Conservation (phyloP, 768 basidiomycete species). For the Calocybe cyanea region DNA sequence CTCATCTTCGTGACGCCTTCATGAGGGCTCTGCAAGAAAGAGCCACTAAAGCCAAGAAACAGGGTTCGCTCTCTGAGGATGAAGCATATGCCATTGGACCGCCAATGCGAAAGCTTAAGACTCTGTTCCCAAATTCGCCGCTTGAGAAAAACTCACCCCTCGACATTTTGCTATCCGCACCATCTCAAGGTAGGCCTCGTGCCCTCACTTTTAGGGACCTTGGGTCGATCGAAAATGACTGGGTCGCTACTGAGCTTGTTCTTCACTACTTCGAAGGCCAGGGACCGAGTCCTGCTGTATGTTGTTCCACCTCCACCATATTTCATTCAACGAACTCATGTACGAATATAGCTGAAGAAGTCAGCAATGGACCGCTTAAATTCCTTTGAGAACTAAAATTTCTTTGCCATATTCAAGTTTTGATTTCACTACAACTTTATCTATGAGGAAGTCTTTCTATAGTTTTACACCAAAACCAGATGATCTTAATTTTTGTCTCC, state of each 20-base stretch:
- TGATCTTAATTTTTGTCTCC: background rate
- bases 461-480: background rate
- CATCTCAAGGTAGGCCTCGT: slow-evolving; percentile 47
- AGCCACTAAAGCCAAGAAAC: slow-evolving; percentile 46
- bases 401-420: background rate
- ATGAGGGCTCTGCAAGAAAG: slow-evolving; percentile 68
- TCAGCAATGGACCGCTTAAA: slow-evolving; percentile 41
- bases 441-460: background rate
- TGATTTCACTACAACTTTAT: background rate
- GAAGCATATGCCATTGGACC: slow-evolving; percentile 53
- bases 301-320: slow-evolving; percentile 21
- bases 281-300: slow-evolving; percentile 68
- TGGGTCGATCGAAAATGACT: slow-evolving; percentile 66
- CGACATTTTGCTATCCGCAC: slow-evolving; percentile 65
- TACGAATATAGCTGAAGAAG: slow-evolving; percentile 41
- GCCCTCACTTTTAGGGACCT: slow-evolving; percentile 66
- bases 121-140: slow-evolving; percentile 69
- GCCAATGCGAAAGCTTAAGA: slow-evolving; percentile 69
- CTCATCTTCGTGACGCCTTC: slow-evolving; percentile 81
- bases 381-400: slow-evolving; percentile 24
- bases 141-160: slow-evolving; percentile 64
- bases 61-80: slow-evolving; percentile 53
- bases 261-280: slow-evolving; percentile 71
- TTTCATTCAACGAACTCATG: background rate
- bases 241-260: slow-evolving; percentile 72